Evolutionary conservation across 768 basidiomycete species (phyloP).

Genomic region (Mycena pura): DNA sequence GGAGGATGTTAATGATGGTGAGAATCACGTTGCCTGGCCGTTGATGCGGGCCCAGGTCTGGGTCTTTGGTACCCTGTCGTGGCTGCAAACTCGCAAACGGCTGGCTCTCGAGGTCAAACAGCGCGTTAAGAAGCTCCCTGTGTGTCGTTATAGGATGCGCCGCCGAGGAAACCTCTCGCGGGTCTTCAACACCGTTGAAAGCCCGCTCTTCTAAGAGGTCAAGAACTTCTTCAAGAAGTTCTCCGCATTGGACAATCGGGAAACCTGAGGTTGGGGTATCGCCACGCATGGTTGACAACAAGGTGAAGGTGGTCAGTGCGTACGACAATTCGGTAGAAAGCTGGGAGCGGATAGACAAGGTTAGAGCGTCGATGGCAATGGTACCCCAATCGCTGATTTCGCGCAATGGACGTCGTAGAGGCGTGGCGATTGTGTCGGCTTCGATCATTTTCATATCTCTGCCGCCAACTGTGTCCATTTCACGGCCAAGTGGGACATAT

Average conservation of each 20-base stretch:
- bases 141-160: slow-evolving; percentile 61
- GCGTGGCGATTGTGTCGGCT: slow-evolving; percentile 57
- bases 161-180: slow-evolving; percentile 32
- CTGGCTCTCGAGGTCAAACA: slow-evolving; percentile 62
- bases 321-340: slow-evolving; percentile 87
- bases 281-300: slow-evolving; percentile 81
- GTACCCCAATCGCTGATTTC: slow-evolving; percentile 86
- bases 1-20: slow-evolving; percentile 77
- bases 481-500: slow-evolving; percentile 83
- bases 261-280: slow-evolving; percentile 72
- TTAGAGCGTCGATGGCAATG: slow-evolving; percentile 90
- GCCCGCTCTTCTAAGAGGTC: slow-evolving; percentile 87
- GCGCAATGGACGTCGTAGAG: slow-evolving; percentile 65
- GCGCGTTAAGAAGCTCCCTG: slow-evolving; percentile 62
- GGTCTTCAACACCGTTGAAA: slow-evolving; percentile 59
- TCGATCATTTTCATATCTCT: slow-evolving; percentile 76
- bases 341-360: slow-evolving; percentile 90
- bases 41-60: slow-evolving; percentile 61
- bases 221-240: slow-evolving; percentile 85
- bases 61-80: slow-evolving; percentile 58
- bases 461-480: slow-evolving; percentile 79
- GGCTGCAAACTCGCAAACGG: slow-evolving; percentile 64
- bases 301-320: slow-evolving; percentile 84
- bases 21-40: slow-evolving; percentile 75
- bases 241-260: slow-evolving; percentile 75